These are phyloP conservation scores for Cladophialophora carrionii DNA, from an alignment of 2,329 filamentous ascomycete species.

Conservation along the genomic window DNA sequence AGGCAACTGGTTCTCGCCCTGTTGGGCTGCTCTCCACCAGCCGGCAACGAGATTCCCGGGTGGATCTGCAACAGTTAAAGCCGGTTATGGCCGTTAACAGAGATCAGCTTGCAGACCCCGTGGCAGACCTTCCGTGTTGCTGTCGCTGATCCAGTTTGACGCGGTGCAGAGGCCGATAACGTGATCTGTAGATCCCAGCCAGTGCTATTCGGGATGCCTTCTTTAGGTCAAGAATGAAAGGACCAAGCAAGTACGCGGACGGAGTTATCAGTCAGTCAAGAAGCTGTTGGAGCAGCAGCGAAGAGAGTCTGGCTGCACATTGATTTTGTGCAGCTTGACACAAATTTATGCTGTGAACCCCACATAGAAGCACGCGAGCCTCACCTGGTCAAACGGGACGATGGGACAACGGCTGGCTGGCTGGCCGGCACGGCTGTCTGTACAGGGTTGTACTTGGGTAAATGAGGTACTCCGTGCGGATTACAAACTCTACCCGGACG, in stretches of 20 bases:
- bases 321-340: conserved; percentile 6
- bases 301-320: neutral
- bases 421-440: too few relatives aligned
- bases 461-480: too few relatives aligned
- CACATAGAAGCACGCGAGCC: neutral
- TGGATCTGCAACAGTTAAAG: neutral
- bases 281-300: neutral
- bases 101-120: neutral
- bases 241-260: neutral
- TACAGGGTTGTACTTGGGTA: too few relatives aligned
- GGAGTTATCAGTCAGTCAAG: too few relatives aligned
- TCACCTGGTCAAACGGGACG: neutral
- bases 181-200: neutral
- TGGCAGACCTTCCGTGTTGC: neutral
- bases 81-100: neutral
- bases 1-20: neutral
- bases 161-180: neutral
- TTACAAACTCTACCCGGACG: neutral
- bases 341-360: conserved; percentile 6
- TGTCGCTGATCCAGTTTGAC: neutral
- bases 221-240: neutral
- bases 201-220: neutral
- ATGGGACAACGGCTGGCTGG: neutral
- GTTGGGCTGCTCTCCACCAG: conserved; percentile 6
- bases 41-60: conserved; percentile 9